Evolutionary conservation across 2,329 filamentous ascomycete genomes (phyloP), one percentile per base, ranked within the genome.

Genomic region (Periconia macrospinosa): DNA sequence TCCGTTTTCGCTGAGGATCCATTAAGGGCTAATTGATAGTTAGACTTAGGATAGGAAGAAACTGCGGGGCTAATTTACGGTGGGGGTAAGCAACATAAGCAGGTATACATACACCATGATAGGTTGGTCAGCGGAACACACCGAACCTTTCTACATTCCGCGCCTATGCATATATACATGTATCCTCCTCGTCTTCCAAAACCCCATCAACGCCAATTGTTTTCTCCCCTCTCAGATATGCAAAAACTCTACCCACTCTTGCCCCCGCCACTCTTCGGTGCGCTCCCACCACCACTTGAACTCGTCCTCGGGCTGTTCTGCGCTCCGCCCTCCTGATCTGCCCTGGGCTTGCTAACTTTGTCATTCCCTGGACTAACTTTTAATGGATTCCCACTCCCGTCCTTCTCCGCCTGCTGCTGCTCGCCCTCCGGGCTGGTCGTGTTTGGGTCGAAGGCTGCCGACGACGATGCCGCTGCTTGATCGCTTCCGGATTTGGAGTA

Each of bases 401-500:
- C 75, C 19, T 62, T 49, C 45, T 68, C 72, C 1, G 74, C 75
- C 6, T 61, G 69, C 15, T 56, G 68, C 61, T 77, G 82, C 73
- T 85, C 83, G 19, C 74, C 66, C 67, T 91, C 86, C 0, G 91
- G 91, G 18, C 80, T 76, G 23, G 89, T 92, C 69, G 83, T 84
- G 51, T 79, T 74, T 0, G 86, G 84, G 68, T 91, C 81, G 73
- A 90, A 95, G 1, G 91, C 87, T 0, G 86, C 81, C 41, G 86
- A 79, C 3, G 77, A 70, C 52, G 82, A 77, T 30, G 80, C 76
- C 0, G 86, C 81, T 13, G 76, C 75, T 42, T 86, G 77, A 60
- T 86, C 90, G 0, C 83, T 84, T 3, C 85, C 88, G 47, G 84
- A 86, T 67, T 87, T 85, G 53, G 84, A 84, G 73, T 87, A 84